Percentiles rank a stretch among this genome's conserved stretches.
Evolutionary conservation across 2,329 filamentous ascomycete genomes (phyloP).

Genomic region (Atkinsonella hypoxylon): DNA sequence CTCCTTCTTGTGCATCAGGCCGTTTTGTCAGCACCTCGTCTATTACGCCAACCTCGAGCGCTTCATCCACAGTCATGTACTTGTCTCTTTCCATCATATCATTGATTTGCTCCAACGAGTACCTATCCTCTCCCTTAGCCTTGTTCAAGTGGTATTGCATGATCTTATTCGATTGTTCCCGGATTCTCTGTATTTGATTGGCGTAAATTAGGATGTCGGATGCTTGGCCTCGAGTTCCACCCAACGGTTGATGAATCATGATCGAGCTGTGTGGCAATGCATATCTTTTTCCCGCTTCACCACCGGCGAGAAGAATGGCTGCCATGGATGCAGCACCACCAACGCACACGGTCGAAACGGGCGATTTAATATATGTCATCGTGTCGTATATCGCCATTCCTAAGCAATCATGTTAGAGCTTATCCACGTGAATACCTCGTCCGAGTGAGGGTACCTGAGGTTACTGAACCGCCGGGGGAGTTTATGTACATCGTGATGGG

Average conservation of each 20-base stretch:
- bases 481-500: conserved; percentile 98
- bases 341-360: conserved; percentile 89
- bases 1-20: conserved; percentile 26
- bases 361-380: conserved; percentile 90
- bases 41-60: conserved; percentile 78
- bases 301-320: conserved; percentile 74
- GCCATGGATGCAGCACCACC: conserved; percentile 96
- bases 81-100: conserved; percentile 95
- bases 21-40: conserved; percentile 74
- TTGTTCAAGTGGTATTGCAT: conserved; percentile 78
- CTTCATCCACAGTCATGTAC: conserved; percentile 82
- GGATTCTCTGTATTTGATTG: conserved; percentile 83
- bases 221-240: conserved; percentile 53
- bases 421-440: not conserved
- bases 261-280: conserved; percentile 87
- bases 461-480: conserved; percentile 86
- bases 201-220: conserved; percentile 93
- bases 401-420: conserved; percentile 9
- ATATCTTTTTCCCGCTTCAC: conserved; percentile 72
- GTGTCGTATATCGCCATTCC: conserved; percentile 92
- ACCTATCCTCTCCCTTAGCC: conserved; percentile 61
- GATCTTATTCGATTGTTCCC: conserved; percentile 79
- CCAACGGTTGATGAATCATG: conserved; percentile 94
- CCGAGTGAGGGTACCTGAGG: conserved; percentile 35
- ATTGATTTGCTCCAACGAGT: conserved; percentile 72